A percentile compares a stretch with the other conserved stretches of the same genome.
Conservation (phyloP, 768 basidiomycete genomes). For the Lactifluus rugatus region DNA sequence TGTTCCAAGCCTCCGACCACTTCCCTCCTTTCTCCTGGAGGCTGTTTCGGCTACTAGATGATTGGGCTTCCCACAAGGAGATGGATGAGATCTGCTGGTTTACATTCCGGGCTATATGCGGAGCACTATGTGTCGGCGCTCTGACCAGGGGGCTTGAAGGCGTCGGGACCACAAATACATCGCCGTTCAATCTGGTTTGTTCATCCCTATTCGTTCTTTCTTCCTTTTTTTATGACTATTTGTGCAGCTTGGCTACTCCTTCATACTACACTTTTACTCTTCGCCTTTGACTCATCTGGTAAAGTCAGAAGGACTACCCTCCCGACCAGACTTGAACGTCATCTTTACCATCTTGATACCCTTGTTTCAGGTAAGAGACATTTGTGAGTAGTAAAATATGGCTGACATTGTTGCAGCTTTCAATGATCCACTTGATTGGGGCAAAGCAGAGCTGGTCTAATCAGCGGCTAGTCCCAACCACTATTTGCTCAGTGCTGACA, state of each 20-base stretch:
- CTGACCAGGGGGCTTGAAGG: conserved; percentile 64
- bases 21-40: conserved; percentile 29
- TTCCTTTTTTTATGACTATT: not conserved
- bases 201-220: not conserved
- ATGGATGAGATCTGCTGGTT: conserved; percentile 64
- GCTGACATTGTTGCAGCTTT: conserved; percentile 33
- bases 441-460: conserved; percentile 50
- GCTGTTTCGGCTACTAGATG: conserved; percentile 30
- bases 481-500: conserved; percentile 46
- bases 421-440: conserved; percentile 57
- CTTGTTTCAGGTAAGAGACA: conserved; percentile 48
- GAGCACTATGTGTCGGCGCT: conserved; percentile 53
- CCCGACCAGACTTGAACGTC: conserved; percentile 64
- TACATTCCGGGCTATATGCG: conserved; percentile 61
- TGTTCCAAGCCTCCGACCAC: conserved; percentile 45
- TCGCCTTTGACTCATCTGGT: conserved; percentile 48
- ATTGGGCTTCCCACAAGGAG: conserved; percentile 40
- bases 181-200: conserved; percentile 61
- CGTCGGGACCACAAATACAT: conserved; percentile 37
- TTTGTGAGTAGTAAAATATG: not conserved
- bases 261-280: conserved; percentile 65
- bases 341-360: conserved; percentile 67
- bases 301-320: conserved; percentile 36
- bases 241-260: conserved; percentile 62
- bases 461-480: conserved; percentile 65